Base-by-base conservation (phyloP, 148 eudicot genomes). In the Persicaria maculosa region DNA sequence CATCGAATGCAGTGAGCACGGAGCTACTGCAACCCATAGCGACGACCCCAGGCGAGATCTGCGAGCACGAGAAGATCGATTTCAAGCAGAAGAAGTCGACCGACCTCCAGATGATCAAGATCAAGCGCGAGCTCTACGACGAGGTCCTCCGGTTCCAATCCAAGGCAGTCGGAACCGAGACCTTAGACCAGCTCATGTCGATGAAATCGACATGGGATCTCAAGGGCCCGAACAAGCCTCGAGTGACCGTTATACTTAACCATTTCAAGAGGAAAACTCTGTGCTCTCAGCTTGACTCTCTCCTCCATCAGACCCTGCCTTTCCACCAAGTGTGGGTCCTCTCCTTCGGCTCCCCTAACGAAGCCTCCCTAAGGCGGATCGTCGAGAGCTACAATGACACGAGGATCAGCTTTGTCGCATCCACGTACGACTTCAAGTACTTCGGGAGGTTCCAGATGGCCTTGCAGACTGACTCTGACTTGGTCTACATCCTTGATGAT, bases 361-460 rank as follows among this genome's bases (percentile, higher is more conserved):
- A 92, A 83, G 44, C 46, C 5, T 81, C 90, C 16, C 71, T 95
- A 4, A 84, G 79, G 79, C 78, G 90, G 36, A 95, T 95, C 36
- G 96, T 88, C 0, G 87, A 90, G 5, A 90, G 91, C 76, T 92
- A 95, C 80, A 95, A 95, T 43, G 83, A 95, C 74, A 72, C 91
- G 0, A 83, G 89, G 72, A 95, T 95, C 45, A 95, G 97, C 72
- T 92, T 95, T 67, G 84, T 90, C 1, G 83, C 91, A 25, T 95
- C 98, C 0, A 85, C 77, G 40, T 92, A 95, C n/a, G 98, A 95
- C 75, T 95, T 95, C 76, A 95, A 95, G 87, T 95, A 95, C 82
- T 95, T 82, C n/a, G 98, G 98, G 47, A 86, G 98, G 83, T 95
- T 95, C 64, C 98, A 95, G 36, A 86, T 95, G 90, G 98, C 98